Evolutionary conservation across 2,329 filamentous ascomycete genomes (phyloP).

Genomic region (Juglanconis sp.): DNA sequence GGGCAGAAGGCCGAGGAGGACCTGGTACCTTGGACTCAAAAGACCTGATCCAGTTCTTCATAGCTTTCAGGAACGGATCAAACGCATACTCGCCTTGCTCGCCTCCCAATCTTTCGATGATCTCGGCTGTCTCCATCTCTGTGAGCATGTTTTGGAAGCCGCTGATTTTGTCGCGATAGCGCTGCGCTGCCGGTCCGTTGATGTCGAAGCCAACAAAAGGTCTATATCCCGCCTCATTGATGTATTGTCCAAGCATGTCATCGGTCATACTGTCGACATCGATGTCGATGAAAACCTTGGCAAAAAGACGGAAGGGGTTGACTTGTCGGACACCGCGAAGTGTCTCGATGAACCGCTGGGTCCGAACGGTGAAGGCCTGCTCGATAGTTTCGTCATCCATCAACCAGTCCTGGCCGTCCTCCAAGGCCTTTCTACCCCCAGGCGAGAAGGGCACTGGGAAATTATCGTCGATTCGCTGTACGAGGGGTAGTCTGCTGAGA

Average conservation of each 20-base stretch:
- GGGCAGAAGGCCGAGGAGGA: neutral
- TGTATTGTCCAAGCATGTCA: constrained; percentile 9
- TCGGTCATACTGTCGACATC: constrained; percentile 8
- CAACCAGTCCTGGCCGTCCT: constrained; percentile 8
- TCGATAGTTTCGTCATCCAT: constrained; percentile 16
- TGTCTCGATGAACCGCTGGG: constrained; percentile 30
- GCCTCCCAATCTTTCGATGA: constrained; percentile 7
- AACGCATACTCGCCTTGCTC: constrained; percentile 12
- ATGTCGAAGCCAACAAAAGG: constrained; percentile 21
- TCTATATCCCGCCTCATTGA: constrained; percentile 18
- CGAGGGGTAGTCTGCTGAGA: constrained; percentile 23
- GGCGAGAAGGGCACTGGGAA: constrained; percentile 12
- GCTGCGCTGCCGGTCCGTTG: neutral
- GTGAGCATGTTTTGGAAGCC: constrained; percentile 10
- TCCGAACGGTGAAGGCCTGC: constrained; percentile 36
- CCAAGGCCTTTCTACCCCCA: constrained; percentile 1
- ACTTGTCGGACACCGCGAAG: constrained; percentile 5
- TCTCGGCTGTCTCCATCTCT: constrained; percentile 6
- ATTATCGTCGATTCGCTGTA: constrained; percentile 23
- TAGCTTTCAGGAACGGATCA: constrained; percentile 6
- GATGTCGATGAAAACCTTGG: constrained; percentile 25
- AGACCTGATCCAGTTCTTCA: constrained; percentile 12
- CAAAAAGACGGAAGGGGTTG: constrained; percentile 23
- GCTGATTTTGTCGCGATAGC: constrained; percentile 11
- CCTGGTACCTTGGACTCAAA: constrained; percentile 6